These are phyloP conservation scores for Termitomyces sp. DNA, from an alignment of 768 basidiomycete species.

Conservation along the genomic window DNA sequence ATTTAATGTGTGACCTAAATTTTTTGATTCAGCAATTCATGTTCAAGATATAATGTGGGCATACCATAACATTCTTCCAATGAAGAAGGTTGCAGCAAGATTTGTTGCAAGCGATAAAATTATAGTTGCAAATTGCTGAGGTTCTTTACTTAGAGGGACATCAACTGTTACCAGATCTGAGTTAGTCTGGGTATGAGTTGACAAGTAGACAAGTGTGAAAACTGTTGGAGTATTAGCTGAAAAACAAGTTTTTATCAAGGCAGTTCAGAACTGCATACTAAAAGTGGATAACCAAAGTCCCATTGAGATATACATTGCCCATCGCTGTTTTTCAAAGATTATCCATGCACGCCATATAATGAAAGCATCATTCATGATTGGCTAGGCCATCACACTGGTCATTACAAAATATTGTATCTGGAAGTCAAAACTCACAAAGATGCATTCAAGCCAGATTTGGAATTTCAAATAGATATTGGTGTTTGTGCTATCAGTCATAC, in stretches of 20 bases:
- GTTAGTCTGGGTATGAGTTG: too few relatives aligned
- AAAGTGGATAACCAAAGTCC: background rate
- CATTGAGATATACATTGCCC: background rate
- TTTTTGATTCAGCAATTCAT: background rate
- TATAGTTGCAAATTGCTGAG: background rate
- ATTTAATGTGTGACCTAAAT: background rate
- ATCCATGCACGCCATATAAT: background rate
- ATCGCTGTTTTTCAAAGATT: background rate
- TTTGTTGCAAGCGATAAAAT: background rate
- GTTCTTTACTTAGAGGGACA: too few relatives aligned
- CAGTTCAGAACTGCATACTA: background rate
- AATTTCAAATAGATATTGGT: too few relatives aligned
- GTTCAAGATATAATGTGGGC: background rate
- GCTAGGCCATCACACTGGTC: background rate
- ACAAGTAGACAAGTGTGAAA: background rate
- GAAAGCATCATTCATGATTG: background rate
- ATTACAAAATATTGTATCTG: background rate
- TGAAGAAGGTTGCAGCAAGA: background rate
- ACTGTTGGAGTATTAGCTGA: background rate
- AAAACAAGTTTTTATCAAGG: background rate
- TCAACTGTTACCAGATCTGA: too few relatives aligned
- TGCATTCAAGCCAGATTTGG: background rate
- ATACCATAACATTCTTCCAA: background rate
- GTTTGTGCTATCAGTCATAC: too few relatives aligned
- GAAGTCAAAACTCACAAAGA: background rate